Conservation (phyloP, 495 filamentous ascomycete genomes). For the Podospora pseudopauciseta region DNA sequence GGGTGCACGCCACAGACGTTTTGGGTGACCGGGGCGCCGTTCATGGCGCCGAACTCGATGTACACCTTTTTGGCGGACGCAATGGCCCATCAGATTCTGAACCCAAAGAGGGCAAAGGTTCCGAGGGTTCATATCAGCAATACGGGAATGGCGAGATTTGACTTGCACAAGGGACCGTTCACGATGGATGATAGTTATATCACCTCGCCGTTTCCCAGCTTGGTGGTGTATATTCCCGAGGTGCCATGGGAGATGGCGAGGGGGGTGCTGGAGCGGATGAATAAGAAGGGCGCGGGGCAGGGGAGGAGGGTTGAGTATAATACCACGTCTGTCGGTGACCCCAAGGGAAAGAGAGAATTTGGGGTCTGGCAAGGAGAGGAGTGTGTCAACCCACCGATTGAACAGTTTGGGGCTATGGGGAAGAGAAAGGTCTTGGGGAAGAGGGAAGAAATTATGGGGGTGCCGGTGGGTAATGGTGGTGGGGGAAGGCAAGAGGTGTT, state of each 20-base stretch:
- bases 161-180: slow-evolving; percentile 77
- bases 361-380: neutral
- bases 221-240: neutral
- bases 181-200: slow-evolving; percentile 75
- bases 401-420: neutral
- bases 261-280: slow-evolving; percentile 4
- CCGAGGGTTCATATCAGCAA: slow-evolving; percentile 68
- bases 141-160: slow-evolving; percentile 77
- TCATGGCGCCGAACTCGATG: slow-evolving; percentile 57
- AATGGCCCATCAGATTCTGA: slow-evolving; percentile 54
- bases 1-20: slow-evolving; percentile 70
- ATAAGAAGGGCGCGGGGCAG: neutral
- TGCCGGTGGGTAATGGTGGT: neutral
- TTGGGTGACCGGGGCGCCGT: slow-evolving; percentile 64
- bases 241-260: neutral
- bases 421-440: neutral
- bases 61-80: slow-evolving; percentile 64
- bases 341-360: neutral
- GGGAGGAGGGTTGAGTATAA: slow-evolving; percentile 1
- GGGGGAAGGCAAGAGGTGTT: slow-evolving; percentile 26
- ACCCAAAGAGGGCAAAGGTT: slow-evolving; percentile 41
- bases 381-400: neutral
- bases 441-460: neutral
- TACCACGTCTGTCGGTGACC: neutral
- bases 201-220: slow-evolving; percentile 62